A percentile compares a stretch with the other conserved stretches of the same genome.
phyloP scores from a whole-genome alignment of 2,329 filamentous ascomycete species.

The Anisogramma anomala region DNA sequence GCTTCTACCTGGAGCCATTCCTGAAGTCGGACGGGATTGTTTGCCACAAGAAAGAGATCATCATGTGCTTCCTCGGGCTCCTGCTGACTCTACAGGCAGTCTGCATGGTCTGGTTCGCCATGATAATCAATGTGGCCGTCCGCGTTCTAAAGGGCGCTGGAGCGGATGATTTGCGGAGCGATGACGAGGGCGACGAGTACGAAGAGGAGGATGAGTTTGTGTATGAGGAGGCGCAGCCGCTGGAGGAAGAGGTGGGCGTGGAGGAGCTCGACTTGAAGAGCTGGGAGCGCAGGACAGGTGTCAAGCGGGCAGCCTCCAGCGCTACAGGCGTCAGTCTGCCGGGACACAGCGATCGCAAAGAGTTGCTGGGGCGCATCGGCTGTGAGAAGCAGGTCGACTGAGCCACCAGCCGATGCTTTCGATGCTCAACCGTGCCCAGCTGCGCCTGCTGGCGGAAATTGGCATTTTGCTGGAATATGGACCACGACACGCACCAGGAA shows the following conservation, averaged over 20 bases:
- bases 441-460: not conserved
- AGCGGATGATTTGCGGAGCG: conserved; percentile 79
- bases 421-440: not conserved
- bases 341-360: conserved; percentile 65
- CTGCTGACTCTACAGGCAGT: conserved; percentile 70
- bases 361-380: conserved; percentile 68
- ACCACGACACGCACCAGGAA: not conserved
- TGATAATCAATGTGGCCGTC: conserved; percentile 75
- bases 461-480: not conserved
- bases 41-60: conserved; percentile 67
- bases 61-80: conserved; percentile 64
- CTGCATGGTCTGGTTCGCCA: conserved; percentile 73
- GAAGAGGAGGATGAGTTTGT: conserved; percentile 39
- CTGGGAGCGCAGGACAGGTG: conserved; percentile 46
- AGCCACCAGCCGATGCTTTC: not conserved
- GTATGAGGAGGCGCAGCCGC: conserved; percentile 42
- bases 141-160: conserved; percentile 64
- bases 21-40: conserved; percentile 58
- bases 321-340: conserved; percentile 51
- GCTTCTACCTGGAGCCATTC: conserved; percentile 64
- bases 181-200: conserved; percentile 65
- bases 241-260: conserved; percentile 67
- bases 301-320: conserved; percentile 40
- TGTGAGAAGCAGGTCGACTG: conserved; percentile 63
- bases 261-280: conserved; percentile 57